Evolutionary conservation across 176 grass and related monocot genomes (phyloP), one percentile per base, ranked within the genome.

Genomic region (Metroxylon sagu): DNA sequence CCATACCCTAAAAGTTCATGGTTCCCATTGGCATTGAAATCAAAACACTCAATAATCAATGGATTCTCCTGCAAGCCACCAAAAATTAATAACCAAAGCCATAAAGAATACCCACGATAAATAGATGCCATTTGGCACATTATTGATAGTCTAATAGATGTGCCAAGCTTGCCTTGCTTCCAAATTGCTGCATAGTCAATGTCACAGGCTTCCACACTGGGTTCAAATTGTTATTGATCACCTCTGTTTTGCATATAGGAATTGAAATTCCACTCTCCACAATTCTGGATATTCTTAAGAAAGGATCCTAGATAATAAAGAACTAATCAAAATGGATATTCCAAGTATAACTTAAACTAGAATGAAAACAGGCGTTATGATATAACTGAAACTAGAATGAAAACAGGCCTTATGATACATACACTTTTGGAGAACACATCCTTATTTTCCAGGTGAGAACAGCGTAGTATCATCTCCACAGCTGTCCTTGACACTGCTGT

Each of bases 401-500:
- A 26, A 6, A 62, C 16, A 43, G 25, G 29, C 50, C 27, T 35
- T 51, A 61, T 25, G 19, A 56, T 83, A 5, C 78, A 30, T 98
- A 98, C 87, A 68, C 93, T 98, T 92, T 85, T 88, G 17, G 93
- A 98, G 58, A 98, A 80, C 31, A 74, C 28, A 76, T 98, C 93
- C 56, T 80, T 98, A 56, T 92, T 98, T 57, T 92, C 81, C 70
- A 98, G 71, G 56, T 76, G 76, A 10, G 72, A 29, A 50, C 87
- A 92, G 21, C 52, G 84, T 0, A 92, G 64, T 78, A 58, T 79
- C 72, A 98, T 80, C 56, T 92, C 84, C 50, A 85, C 63, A 50
- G 82, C 81, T 67, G 76, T 84, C 70, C 74, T 88, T 67, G 93
- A 98, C 18, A 76, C 70, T 62, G 69, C 70, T 5, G 78, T 79